Base-by-base conservation (phyloP, 192 early-diverging fungal species). In the Coemansia pectinata region DNA sequence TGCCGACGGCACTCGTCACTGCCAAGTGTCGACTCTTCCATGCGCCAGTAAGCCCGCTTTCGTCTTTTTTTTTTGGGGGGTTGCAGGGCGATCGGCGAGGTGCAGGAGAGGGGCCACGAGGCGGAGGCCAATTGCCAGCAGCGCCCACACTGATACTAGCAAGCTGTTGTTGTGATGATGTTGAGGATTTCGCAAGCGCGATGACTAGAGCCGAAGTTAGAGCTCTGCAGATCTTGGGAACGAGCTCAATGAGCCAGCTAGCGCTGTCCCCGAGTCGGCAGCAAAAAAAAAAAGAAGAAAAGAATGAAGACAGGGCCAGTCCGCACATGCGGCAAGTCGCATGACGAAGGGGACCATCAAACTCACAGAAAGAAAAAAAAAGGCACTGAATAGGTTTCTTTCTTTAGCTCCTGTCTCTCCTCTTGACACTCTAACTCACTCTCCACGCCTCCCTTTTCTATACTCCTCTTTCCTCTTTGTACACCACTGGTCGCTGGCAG, bases 1-100 rank as follows among this genome's bases (percentile, higher is more conserved):
- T 11, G 9, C 23, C 25, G 11, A 4, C 48, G 8, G 48, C 21
- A 21, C 48, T 52, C 19, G 48, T 52, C 7, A 25, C 48, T 52
- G 48, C 21, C 25, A 29, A 14, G 25, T 53, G 3, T 5, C 25
- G 25, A 12, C 52, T 29, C 47, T 48, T 48, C 19, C n/a, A 19
- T 48, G 47, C 47, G 19, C 47, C 52, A 53, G 27, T 27, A 25
- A 58, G 14, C 15, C 55, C 15, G 55, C 55, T 11, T 12, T 33
- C 5, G 34, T 36, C 23, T 33, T 48, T n/a, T 8, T 19, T 21
- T 48, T 48, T 48, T 48, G 47, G 47, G 47, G 47, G n/a, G 17
- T 45, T 36, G 63, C 63, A 50, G 45, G 63, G 45, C 15, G 63
- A 65, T 65, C 63, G 63, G 25, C 63, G 27, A 50, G 29, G 27